Percentiles rank a stretch among this genome's conserved stretches.
phyloP scores from a whole-genome alignment of 2,329 filamentous ascomycete genomes.

The Pseudocercospora pini-densiflorae region DNA sequence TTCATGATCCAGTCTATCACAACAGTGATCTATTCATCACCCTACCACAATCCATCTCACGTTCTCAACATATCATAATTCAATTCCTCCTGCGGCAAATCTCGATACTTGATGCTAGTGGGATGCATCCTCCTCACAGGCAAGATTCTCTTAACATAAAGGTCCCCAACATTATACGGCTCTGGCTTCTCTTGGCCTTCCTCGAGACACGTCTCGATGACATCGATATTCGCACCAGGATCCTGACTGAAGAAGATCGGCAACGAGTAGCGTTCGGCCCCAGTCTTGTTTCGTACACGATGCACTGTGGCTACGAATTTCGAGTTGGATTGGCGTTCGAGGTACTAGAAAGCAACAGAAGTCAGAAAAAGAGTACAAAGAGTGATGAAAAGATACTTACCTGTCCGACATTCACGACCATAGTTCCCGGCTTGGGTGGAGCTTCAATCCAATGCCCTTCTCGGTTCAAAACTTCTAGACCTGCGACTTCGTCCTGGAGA shows the following conservation, averaged over 20 bases:
- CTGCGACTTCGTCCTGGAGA: slow-evolving; percentile 36
- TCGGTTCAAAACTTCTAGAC: slow-evolving; percentile 48
- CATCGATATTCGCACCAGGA: slow-evolving; percentile 40
- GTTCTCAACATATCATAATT: slow-evolving; percentile 26
- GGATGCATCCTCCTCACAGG: slow-evolving; percentile 45
- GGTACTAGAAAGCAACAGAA: slow-evolving; percentile 29
- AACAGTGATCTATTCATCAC: too few relatives aligned
- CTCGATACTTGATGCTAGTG: slow-evolving; percentile 43
- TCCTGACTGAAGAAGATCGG: slow-evolving; percentile 48
- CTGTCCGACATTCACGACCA: slow-evolving; percentile 50
- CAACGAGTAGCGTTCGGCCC: slow-evolving; percentile 46
- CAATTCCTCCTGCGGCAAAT: slow-evolving; percentile 42
- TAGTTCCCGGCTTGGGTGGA: slow-evolving; percentile 40
- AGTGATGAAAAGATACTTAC: neutral
- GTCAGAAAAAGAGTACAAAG: neutral
- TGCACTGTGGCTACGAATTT: slow-evolving; percentile 48
- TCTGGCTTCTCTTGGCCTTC: slow-evolving; percentile 23
- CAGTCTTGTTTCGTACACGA: slow-evolving; percentile 45
- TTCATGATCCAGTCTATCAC: too few relatives aligned
- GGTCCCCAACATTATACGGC: slow-evolving; percentile 27
- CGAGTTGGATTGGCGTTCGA: slow-evolving; percentile 48
- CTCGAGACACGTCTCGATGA: slow-evolving; percentile 37
- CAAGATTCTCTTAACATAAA: slow-evolving; percentile 42
- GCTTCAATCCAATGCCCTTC: slow-evolving; percentile 49
- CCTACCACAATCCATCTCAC: neutral